Evolutionary conservation across 495 filamentous ascomycete genomes (phyloP).

Genomic region (Symbiotaphrina buchneri): DNA sequence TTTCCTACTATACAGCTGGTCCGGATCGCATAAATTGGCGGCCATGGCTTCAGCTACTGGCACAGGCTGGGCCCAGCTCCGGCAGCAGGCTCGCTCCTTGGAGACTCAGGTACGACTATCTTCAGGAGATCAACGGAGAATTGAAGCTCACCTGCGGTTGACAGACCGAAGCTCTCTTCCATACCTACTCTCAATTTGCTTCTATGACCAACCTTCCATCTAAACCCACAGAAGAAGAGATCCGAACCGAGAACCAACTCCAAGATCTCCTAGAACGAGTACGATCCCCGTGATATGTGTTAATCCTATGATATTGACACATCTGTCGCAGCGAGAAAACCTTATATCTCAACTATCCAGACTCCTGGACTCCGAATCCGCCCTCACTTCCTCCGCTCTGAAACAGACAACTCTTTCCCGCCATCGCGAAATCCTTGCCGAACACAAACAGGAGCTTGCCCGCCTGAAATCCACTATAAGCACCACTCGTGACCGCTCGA

Average conservation of each 20-base stretch:
- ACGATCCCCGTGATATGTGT: constrained; percentile 5
- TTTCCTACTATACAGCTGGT: too few relatives aligned
- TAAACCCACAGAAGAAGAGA: constrained; percentile 73
- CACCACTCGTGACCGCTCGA: constrained; percentile 61
- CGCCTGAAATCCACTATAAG: constrained; percentile 45
- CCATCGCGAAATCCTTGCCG: constrained; percentile 69
- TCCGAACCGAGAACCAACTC: constrained; percentile 52
- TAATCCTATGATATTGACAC: background rate
- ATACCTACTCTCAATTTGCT: constrained; percentile 91
- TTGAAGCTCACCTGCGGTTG: too few relatives aligned
- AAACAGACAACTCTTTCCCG: constrained; percentile 89
- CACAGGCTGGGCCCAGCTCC: constrained; percentile 84
- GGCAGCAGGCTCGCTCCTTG: constrained; percentile 74
- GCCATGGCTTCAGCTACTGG: constrained; percentile 53
- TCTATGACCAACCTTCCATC: constrained; percentile 53
- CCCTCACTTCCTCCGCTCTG: constrained; percentile 66
- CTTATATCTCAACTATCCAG: constrained; percentile 67
- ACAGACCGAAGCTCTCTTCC: constrained; percentile 82
- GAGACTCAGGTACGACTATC: constrained; percentile 66
- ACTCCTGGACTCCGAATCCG: constrained; percentile 85
- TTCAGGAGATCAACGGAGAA: too few relatives aligned
- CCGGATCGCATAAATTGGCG: too few relatives aligned
- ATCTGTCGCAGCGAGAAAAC: constrained; percentile 41
- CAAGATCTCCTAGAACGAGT: constrained; percentile 68
- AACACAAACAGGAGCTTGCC: constrained; percentile 64